Conservation (phyloP, 768 basidiomycete species). For the Termitomyces sp. region DNA sequence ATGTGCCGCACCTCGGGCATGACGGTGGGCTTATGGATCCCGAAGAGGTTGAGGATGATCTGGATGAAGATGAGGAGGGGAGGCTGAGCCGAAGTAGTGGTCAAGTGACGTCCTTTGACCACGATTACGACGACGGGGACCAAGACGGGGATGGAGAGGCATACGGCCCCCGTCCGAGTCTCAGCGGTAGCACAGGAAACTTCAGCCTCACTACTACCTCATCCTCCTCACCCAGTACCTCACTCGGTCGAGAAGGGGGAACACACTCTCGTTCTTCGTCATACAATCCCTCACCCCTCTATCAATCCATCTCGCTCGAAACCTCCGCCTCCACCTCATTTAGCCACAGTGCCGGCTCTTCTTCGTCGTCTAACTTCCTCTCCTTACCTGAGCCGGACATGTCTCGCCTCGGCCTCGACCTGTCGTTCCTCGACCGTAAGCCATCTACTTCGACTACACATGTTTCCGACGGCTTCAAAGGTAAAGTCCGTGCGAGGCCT, state of each 20-base stretch:
- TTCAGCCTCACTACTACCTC: background rate
- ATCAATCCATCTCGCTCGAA: constrained; percentile 2
- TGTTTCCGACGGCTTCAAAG: background rate
- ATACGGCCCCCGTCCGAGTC: constrained; percentile 2
- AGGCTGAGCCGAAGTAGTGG: constrained; percentile 1
- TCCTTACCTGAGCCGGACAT: constrained; percentile 24
- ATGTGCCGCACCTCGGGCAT: constrained; percentile 49
- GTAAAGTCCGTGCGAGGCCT: constrained; percentile 3
- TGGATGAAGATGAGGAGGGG: constrained; percentile 14
- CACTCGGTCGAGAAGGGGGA: constrained; percentile 1
- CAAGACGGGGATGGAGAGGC: background rate
- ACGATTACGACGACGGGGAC: background rate
- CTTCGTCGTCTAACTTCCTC: constrained; percentile 3
- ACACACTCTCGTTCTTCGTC: constrained; percentile 20
- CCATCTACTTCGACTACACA: background rate
- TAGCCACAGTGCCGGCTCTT: background rate
- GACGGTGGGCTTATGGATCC: background rate
- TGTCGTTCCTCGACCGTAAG: constrained; percentile 25
- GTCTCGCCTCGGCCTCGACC: constrained; percentile 20
- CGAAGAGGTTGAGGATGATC: constrained; percentile 11
- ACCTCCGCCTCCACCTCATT: background rate
- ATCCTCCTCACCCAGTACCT: background rate
- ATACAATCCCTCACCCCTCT: constrained; percentile 13
- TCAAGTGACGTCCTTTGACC: constrained; percentile 3
- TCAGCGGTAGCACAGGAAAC: constrained; percentile 3